These are phyloP conservation scores for Murraya koenigii DNA, from an alignment of 345 rosid genomes.

Conservation along the genomic window DNA sequence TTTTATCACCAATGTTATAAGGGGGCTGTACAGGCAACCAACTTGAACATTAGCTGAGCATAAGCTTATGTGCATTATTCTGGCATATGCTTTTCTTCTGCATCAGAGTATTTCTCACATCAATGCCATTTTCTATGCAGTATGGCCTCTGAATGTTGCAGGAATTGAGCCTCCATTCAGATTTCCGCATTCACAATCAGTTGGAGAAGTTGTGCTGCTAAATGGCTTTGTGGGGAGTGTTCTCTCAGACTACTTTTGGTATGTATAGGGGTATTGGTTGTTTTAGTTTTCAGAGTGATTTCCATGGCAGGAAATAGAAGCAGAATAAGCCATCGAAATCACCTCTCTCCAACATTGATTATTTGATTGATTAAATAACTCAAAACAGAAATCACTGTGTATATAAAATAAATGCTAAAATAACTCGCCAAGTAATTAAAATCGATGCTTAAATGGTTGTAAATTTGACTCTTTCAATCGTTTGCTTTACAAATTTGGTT, in stretches of 20 bases:
- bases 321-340: neutral
- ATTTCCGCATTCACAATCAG: constrained; percentile 48
- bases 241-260: constrained; percentile 64
- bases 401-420: neutral
- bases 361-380: neutral
- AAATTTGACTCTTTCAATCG: neutral
- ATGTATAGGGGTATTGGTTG: constrained; percentile 1
- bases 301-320: neutral
- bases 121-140: constrained; percentile 32
- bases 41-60: neutral
- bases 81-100: neutral
- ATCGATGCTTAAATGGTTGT: neutral
- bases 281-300: neutral
- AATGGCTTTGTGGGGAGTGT: constrained; percentile 56
- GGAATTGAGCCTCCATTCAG: constrained; percentile 57
- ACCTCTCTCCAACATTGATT: neutral
- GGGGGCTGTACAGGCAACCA: neutral
- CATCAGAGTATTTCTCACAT: neutral
- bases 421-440: neutral
- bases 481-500: neutral
- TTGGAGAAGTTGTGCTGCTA: constrained; percentile 38
- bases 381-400: neutral
- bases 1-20: neutral
- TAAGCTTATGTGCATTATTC: neutral
- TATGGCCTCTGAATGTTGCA: constrained; percentile 49